phyloP scores from a whole-genome alignment of 108 stramenopile genomes.

The Fragilariopsis cylindrus region DNA sequence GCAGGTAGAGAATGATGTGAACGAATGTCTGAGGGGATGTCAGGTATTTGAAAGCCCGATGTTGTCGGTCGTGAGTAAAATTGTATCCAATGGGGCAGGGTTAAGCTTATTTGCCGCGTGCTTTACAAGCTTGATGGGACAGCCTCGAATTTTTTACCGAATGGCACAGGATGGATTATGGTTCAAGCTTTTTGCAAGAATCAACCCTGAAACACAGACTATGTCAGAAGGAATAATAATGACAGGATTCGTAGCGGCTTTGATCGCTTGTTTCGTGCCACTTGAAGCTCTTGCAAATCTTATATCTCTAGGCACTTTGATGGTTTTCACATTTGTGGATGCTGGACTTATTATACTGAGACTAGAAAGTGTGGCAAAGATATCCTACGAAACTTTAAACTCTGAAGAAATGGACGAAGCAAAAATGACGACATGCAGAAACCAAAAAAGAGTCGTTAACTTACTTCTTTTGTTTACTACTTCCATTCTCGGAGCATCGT shows the following conservation, averaged over 20 bases:
- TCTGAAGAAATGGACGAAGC: conserved; percentile 9
- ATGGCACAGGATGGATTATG: conserved; percentile 88
- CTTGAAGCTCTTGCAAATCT: conserved; percentile 59
- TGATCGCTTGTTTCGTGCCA: conserved; percentile 55
- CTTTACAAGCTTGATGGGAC: conserved; percentile 47
- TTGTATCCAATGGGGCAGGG: conserved; percentile 52
- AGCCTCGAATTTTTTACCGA: conserved; percentile 58
- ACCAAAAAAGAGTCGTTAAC: conserved; percentile 11
- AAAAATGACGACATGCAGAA: not conserved
- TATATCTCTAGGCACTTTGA: conserved; percentile 60
- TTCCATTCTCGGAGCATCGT: conserved; percentile 12
- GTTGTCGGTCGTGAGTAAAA: conserved; percentile 15
- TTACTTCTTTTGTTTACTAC: conserved; percentile 22
- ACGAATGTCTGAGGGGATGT: conserved; percentile 28
- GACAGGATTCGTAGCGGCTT: conserved; percentile 52
- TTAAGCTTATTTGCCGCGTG: conserved; percentile 53
- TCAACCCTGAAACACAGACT: conserved; percentile 55
- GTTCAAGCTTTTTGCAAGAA: conserved; percentile 67
- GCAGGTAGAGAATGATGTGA: not conserved
- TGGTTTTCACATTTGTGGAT: conserved; percentile 66
- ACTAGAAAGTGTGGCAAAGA: conserved; percentile 13
- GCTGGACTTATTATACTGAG: conserved; percentile 61
- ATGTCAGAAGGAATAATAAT: conserved; percentile 49
- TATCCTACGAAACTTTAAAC: not conserved
- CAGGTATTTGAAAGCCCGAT: conserved; percentile 21